phyloP scores from a whole-genome alignment of 176 grass and related monocot species.

The Ensete glaucum region DNA sequence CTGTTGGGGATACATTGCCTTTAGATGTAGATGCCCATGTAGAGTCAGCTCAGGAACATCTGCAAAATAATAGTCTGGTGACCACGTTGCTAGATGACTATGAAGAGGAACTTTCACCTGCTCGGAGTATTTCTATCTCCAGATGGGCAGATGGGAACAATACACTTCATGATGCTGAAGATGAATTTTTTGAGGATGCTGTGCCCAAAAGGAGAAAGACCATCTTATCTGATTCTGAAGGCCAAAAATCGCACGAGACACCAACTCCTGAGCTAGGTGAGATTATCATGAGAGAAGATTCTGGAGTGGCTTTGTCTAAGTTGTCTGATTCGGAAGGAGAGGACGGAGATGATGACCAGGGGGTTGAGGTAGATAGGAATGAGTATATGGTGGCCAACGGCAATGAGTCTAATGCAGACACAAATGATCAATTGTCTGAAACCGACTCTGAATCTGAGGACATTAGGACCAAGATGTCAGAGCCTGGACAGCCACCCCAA shows the following conservation, averaged over 20 bases:
- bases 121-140: constrained; percentile 60
- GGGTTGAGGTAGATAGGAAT: constrained; percentile 21
- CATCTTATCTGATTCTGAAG: constrained; percentile 17
- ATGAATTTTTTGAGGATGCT: constrained; percentile 28
- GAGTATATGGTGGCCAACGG: constrained; percentile 37
- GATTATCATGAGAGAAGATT: constrained; percentile 30
- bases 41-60: constrained; percentile 25
- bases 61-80: constrained; percentile 8
- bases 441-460: constrained; percentile 23
- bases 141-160: constrained; percentile 55
- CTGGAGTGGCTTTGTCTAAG: constrained; percentile 29
- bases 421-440: constrained; percentile 15
- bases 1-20: background rate
- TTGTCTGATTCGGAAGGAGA: constrained; percentile 40
- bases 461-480: constrained; percentile 36
- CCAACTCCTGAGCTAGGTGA: constrained; percentile 42
- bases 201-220: constrained; percentile 37
- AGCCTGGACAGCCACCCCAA: constrained; percentile 15
- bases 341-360: constrained; percentile 14
- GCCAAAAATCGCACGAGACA: constrained; percentile 21
- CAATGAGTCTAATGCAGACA: constrained; percentile 19
- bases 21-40: constrained; percentile 28
- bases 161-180: constrained; percentile 6
- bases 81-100: constrained; percentile 23
- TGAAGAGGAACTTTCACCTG: constrained; percentile 31